phyloP scores from a whole-genome alignment of 108 stramenopile species.

The Skeletonema potamos region DNA sequence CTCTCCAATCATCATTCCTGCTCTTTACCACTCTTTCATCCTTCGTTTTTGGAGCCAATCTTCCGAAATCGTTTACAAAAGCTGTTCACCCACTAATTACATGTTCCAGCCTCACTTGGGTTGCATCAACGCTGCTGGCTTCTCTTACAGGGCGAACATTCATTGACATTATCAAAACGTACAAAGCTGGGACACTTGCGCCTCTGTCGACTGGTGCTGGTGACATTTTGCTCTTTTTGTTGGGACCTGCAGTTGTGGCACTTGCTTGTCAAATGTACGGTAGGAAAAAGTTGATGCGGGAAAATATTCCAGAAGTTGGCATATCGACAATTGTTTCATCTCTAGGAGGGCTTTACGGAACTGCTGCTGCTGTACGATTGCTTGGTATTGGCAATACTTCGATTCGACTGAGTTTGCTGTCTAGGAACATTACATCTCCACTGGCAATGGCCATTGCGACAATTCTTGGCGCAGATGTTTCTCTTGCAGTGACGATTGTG shows the following conservation, averaged over 20 bases:
- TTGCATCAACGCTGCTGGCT: constrained; percentile 36
- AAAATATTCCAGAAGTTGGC: constrained; percentile 67
- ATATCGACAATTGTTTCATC: constrained; percentile 63
- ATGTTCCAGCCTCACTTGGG: constrained; percentile 66
- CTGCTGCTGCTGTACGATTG: constrained; percentile 54
- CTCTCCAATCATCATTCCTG: constrained; percentile 51
- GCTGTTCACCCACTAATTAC: constrained; percentile 72
- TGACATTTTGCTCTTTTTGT: constrained; percentile 63
- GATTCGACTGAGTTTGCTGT: constrained; percentile 66
- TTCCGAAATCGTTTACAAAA: constrained; percentile 66
- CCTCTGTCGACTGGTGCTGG: constrained; percentile 66
- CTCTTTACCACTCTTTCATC: constrained; percentile 59
- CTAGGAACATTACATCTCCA: constrained; percentile 86
- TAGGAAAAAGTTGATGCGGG: constrained; percentile 64
- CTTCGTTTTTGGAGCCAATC: constrained; percentile 74
- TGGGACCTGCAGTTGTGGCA: constrained; percentile 82
- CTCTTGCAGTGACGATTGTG: constrained; percentile 83
- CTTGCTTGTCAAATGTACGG: constrained; percentile 78
- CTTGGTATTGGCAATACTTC: constrained; percentile 48
- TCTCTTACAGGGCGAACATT: constrained; percentile 54
- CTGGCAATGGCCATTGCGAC: constrained; percentile 89
- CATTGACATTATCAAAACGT: constrained; percentile 46
- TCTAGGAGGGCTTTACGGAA: constrained; percentile 75
- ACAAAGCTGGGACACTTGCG: constrained; percentile 59
- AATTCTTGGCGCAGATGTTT: constrained; percentile 81